These are phyloP conservation scores for Flammula alnicola DNA, from an alignment of 1,284 basidiomycete genomes.

Conservation along the genomic window DNA sequence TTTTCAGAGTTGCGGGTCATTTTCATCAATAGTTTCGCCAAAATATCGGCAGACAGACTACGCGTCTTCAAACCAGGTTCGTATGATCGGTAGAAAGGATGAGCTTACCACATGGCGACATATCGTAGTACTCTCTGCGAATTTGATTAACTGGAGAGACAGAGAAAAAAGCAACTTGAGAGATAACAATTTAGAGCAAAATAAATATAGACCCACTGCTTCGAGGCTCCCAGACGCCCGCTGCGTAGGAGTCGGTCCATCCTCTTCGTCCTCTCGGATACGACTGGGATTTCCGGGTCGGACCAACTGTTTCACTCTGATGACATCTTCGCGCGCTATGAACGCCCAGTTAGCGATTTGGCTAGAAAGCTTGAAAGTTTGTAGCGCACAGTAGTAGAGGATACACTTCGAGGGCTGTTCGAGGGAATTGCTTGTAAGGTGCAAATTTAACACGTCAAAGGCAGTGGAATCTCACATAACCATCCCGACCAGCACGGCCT, in stretches of 20 bases:
- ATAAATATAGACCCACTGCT: constrained; percentile 47
- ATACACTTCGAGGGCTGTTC: constrained; percentile 79
- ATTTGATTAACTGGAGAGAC: constrained; percentile 58
- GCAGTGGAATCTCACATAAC: constrained; percentile 52
- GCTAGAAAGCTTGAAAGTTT: background rate
- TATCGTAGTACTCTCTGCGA: constrained; percentile 62
- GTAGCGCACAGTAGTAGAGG: constrained; percentile 75
- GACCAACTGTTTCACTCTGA: constrained; percentile 58
- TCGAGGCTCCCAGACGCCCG: constrained; percentile 68
- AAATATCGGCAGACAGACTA: constrained; percentile 85
- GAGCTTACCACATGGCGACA: constrained; percentile 78
- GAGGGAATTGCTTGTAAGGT: background rate
- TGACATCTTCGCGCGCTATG: constrained; percentile 79
- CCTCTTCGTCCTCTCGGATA: constrained; percentile 40
- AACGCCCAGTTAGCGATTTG: background rate
- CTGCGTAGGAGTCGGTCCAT: constrained; percentile 67
- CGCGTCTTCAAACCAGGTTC: background rate
- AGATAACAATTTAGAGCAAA: background rate
- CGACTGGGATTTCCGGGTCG: constrained; percentile 51
- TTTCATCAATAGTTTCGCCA: constrained; percentile 70
- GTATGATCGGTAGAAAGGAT: background rate
- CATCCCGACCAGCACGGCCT: constrained; percentile 87
- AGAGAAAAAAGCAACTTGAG: background rate
- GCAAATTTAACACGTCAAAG: constrained; percentile 1
- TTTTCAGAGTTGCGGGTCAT: constrained; percentile 50